Evolutionary conservation across 2,329 filamentous ascomycete genomes (phyloP), one percentile per base, ranked within the genome.

Genomic region (Sporothrix humicola): DNA sequence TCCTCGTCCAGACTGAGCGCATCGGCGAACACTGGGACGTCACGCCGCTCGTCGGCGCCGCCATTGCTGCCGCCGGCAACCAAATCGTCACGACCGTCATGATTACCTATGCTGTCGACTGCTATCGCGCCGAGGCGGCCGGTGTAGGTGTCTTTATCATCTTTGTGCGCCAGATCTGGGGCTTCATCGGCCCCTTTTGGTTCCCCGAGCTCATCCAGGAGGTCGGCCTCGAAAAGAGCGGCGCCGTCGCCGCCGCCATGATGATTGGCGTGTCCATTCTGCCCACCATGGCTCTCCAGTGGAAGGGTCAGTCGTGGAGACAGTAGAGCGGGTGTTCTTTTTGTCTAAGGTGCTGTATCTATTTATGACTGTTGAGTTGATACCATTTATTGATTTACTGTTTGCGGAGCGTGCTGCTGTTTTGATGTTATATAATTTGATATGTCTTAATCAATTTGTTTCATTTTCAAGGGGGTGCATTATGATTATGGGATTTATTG

Each of bases 61-160:
- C 83, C 1, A 84, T 87, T 74, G 83, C 82, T 0, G 85, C 84
- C 0, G 85, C 83, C 5, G 88, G 89, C 0, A 89, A 89, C 74
- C 88, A 90, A 78, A 85, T 91, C 58, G 83, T 90, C 17, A 90
- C 88, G 0, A 90, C 89, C 0, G 85, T 90, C 1, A 78, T 89
- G 59, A 86, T 89, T 31, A 90, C 89, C 0, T 90, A 89, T 77
- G 85, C 87, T 0, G 85, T 91, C 0, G 89, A 90, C 76, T 88
- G 86, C 77, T 85, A 88, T 74, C 83, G 81, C 1, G 82, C 86
- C 42, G 83, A 88, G 56, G 83, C 87, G 0, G 85, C 85, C 0
- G 84, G 85, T 71, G 83, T 90, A 20, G 88, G 88, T 2, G 87
- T 89, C 0, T 90, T 89, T 75, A 84, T 90, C 75, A 89, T 84